These are phyloP conservation scores for Umbilicaria muhlenbergii DNA, from an alignment of 495 filamentous ascomycete species.

Conservation along the genomic window DNA sequence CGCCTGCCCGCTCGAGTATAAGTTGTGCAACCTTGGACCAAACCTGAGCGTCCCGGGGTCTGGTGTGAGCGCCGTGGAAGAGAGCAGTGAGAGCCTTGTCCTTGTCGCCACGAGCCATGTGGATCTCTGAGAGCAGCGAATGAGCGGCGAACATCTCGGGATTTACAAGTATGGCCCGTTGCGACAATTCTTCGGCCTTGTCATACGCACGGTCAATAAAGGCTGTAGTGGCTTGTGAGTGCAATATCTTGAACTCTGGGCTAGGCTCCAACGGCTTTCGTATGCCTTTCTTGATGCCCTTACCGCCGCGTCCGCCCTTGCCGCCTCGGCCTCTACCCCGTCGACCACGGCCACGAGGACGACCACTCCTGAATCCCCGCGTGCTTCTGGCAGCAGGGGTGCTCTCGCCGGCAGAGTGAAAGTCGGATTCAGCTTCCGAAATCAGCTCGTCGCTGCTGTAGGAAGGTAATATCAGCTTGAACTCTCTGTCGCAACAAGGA, in stretches of 20 bases:
- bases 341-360: neutral
- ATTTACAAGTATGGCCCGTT: slow-evolving; percentile 62
- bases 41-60: slow-evolving; percentile 45
- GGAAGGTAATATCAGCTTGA: too few relatives aligned
- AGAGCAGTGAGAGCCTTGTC: slow-evolving; percentile 51
- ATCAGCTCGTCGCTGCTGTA: too few relatives aligned
- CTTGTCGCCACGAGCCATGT: slow-evolving; percentile 48
- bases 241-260: slow-evolving; percentile 54
- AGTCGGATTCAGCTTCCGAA: too few relatives aligned
- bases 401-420: too few relatives aligned
- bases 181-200: slow-evolving; percentile 42
- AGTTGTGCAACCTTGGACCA: slow-evolving; percentile 58
- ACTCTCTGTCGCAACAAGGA: too few relatives aligned
- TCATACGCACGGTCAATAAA: slow-evolving; percentile 54
- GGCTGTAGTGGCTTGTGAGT: slow-evolving; percentile 52
- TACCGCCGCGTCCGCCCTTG: slow-evolving; percentile 29
- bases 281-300: slow-evolving; percentile 43
- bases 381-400: too few relatives aligned
- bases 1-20: slow-evolving; percentile 43
- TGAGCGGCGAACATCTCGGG: slow-evolving; percentile 72
- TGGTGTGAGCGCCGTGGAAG: slow-evolving; percentile 55
- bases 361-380: too few relatives aligned
- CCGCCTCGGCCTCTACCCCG: slow-evolving; percentile 18
- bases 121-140: slow-evolving; percentile 57
- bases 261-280: slow-evolving; percentile 58